Evolutionary conservation across 2,329 filamentous ascomycete species (phyloP), one percentile per base, ranked within the genome.

Genomic region (Fusarium virguliforme): DNA sequence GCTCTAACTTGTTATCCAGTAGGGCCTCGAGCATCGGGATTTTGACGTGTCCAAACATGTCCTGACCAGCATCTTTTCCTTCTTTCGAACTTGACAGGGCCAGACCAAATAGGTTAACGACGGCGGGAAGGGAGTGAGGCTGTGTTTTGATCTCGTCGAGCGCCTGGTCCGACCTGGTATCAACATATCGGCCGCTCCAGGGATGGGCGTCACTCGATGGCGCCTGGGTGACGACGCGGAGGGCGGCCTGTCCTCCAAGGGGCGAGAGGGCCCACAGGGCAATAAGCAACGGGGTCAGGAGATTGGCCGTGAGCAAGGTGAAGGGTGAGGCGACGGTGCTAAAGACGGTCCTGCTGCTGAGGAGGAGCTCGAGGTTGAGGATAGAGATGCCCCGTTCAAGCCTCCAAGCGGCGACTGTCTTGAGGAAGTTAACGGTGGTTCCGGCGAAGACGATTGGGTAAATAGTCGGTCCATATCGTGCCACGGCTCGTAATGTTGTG

Each of bases 361-460:
- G 24, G 9, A 64, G 61, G n/a, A 38, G 41, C 28, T 64, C 43
- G 12, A 59, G 55, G 28, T 38, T 64, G 9, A 64, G 54, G 4
- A 64, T 55, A 2, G 55, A 32, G 12, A 64, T 59, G 22, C 61
- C 61, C 15, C 55, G 12, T 32, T 64, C 61, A 2, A 64, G 37
- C 22, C 53, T 64, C 55, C 61, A 64, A 1, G 61, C 43, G 8
- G 61, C 61, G 4, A 59, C 10, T 4, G 54, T 15, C 46, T 64
- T 64, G 24, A 54, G 46, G 8, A 46, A 8, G 30, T 64, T 64
- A 9, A 46, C 55, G 7, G 40, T 37, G 22, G 38, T 18, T 18
- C 54, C 61, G 18, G 61, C 61, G 24, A 64, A 64, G 13, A 22
- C 55, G 46, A 64, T 64, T 12, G 61, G 61, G 34, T 59, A 64